Evolutionary conservation across 768 basidiomycete species (phyloP).

Genomic region (Russula earlei): DNA sequence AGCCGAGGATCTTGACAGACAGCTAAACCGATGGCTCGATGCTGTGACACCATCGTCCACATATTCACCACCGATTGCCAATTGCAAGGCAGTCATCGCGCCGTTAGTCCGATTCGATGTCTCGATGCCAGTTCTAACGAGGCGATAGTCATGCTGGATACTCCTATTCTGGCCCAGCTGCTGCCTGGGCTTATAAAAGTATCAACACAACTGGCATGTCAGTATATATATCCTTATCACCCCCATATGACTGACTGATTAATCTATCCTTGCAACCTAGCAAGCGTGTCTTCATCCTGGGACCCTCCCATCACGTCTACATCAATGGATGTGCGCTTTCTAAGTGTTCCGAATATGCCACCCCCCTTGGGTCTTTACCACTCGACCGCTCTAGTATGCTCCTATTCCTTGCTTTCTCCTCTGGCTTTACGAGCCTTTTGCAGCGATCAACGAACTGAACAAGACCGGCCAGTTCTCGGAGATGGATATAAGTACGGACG

Average conservation of each 20-base stretch:
- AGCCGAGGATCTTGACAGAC: conserved; percentile 49
- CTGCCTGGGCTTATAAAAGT: conserved; percentile 92
- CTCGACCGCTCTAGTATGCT: conserved; percentile 71
- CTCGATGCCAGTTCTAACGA: background rate
- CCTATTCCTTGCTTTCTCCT: background rate
- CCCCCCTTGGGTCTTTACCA: conserved; percentile 75
- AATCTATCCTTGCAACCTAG: conserved; percentile 32
- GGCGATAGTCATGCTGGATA: conserved; percentile 84
- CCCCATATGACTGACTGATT: background rate
- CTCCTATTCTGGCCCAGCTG: conserved; percentile 85
- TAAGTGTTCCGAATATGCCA: conserved; percentile 65
- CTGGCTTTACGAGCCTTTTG: background rate
- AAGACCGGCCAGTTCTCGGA: conserved; percentile 58
- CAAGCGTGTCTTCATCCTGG: conserved; percentile 87
- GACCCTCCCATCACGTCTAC: conserved; percentile 91
- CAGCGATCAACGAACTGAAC: conserved; percentile 60
- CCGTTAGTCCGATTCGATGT: conserved; percentile 52
- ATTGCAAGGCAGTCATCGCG: conserved; percentile 84
- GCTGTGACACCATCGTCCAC: conserved; percentile 42
- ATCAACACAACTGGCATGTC: conserved; percentile 79
- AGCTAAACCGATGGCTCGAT: conserved; percentile 57
- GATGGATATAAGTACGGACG: conserved; percentile 63
- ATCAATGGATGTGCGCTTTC: conserved; percentile 83
- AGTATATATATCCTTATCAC: conserved; percentile 24
- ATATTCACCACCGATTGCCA: conserved; percentile 56